Evolutionary conservation across 768 basidiomycete genomes (phyloP).

Genomic region (Amyloporia xantha): DNA sequence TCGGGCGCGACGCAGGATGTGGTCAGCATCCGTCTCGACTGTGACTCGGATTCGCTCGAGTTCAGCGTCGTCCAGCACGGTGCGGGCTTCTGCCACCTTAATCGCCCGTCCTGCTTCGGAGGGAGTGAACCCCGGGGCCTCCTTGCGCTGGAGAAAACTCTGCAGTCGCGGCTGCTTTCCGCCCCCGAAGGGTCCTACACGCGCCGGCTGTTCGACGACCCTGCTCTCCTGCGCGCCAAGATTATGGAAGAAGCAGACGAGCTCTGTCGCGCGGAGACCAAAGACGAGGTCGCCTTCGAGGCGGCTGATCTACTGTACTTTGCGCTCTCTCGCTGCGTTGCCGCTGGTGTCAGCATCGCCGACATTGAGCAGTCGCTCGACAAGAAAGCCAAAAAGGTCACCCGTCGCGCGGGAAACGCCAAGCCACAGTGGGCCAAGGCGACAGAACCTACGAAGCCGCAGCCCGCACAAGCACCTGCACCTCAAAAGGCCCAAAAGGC

Average conservation of each 20-base stretch:
- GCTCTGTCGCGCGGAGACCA: slow-evolving; percentile 74
- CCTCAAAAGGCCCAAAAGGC: slow-evolving; percentile 15
- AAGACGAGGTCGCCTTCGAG: slow-evolving; percentile 87
- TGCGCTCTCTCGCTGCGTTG: slow-evolving; percentile 75
- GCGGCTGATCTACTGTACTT: slow-evolving; percentile 96
- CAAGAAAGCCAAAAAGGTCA: slow-evolving; percentile 79
- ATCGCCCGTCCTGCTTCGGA: slow-evolving; percentile 81
- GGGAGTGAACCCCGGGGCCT: slow-evolving; percentile 63
- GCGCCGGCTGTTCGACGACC: slow-evolving; percentile 74
- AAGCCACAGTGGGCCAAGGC: slow-evolving; percentile 68
- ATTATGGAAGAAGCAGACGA: slow-evolving; percentile 99
- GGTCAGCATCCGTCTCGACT: slow-evolving; percentile 77
- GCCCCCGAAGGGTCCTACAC: slow-evolving; percentile 95
- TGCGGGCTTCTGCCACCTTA: slow-evolving; percentile 89
- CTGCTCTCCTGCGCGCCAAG: slow-evolving; percentile 80
- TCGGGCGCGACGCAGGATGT: slow-evolving; percentile 92
- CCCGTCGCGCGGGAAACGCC: slow-evolving; percentile 83
- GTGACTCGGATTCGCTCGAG: slow-evolving; percentile 88
- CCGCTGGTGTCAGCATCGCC: slow-evolving; percentile 71
- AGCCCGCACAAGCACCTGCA: slow-evolving; percentile 13
- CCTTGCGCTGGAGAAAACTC: slow-evolving; percentile 71
- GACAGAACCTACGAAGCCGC: slow-evolving; percentile 19
- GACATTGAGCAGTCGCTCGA: slow-evolving; percentile 86
- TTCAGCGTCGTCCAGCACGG: slow-evolving; percentile 89
- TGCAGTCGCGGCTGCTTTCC: slow-evolving; percentile 59